Evolutionary conservation across 2,329 filamentous ascomycete genomes (phyloP).

Genomic region (Lecanoromycetidae sp.): DNA sequence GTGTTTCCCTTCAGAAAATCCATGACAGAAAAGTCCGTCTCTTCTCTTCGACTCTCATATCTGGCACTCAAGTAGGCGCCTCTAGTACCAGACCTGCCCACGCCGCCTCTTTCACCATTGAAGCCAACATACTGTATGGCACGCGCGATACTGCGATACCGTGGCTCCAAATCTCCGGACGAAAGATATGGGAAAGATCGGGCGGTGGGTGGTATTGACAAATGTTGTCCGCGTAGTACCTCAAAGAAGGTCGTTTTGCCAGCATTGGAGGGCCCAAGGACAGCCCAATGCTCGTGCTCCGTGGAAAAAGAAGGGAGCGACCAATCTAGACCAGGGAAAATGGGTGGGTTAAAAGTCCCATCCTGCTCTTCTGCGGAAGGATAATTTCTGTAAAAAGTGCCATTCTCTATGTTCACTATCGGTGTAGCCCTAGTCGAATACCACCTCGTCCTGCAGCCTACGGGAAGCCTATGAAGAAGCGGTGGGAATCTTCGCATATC

Average conservation of each 20-base stretch:
- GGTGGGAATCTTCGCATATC: slow-evolving; percentile 15
- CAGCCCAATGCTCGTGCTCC: slow-evolving; percentile 58
- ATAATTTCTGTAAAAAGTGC: slow-evolving; percentile 70
- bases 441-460: background rate
- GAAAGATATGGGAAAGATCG: slow-evolving; percentile 70
- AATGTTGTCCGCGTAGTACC: slow-evolving; percentile 59
- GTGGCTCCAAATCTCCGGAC: slow-evolving; percentile 43
- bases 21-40: slow-evolving; percentile 71
- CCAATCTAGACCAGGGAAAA: slow-evolving; percentile 63
- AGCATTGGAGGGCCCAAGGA: slow-evolving; percentile 66
- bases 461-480: background rate
- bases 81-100: slow-evolving; percentile 45
- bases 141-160: slow-evolving; percentile 44
- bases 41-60: slow-evolving; percentile 79
- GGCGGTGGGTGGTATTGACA: slow-evolving; percentile 63
- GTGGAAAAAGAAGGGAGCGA: slow-evolving; percentile 48
- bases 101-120: slow-evolving; percentile 53
- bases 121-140: slow-evolving; percentile 89
- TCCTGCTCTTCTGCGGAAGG: slow-evolving; percentile 40
- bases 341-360: slow-evolving; percentile 49
- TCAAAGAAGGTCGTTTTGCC: slow-evolving; percentile 77
- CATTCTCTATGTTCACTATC: slow-evolving; percentile 61
- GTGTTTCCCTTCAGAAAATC: slow-evolving; percentile 76
- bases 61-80: slow-evolving; percentile 77
- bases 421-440: slow-evolving; percentile 29